phyloP scores from a whole-genome alignment of 208 protist genomes.

The Giardia duodenalis region DNA sequence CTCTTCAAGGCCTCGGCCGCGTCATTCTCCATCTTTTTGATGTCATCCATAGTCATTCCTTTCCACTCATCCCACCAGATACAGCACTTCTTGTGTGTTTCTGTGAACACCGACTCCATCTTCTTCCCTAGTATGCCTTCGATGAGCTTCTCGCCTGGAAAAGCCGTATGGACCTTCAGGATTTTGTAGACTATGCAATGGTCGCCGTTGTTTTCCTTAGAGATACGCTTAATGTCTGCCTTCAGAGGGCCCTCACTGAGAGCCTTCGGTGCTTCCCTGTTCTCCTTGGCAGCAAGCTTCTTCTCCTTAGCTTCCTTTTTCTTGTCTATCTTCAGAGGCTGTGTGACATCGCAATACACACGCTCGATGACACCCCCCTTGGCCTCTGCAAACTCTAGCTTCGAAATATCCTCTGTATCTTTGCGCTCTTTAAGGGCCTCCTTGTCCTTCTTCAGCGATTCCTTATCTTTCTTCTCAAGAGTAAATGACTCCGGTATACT shows the following conservation, averaged over 20 bases:
- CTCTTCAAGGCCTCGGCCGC: background rate
- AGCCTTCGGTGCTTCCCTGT: background rate
- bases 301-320: background rate
- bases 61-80: background rate
- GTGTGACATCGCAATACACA: background rate
- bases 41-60: background rate
- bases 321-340: background rate
- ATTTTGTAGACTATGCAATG: background rate
- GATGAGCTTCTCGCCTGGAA: slow-evolving; percentile 1
- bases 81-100: background rate
- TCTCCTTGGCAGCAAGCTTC: background rate
- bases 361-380: background rate
- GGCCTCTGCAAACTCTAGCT: background rate
- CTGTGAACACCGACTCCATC: background rate
- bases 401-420: background rate
- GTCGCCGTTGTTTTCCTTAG: background rate
- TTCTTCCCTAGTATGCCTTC: background rate
- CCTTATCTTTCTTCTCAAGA: background rate
- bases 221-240: background rate
- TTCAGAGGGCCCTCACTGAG: background rate
- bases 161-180: slow-evolving; percentile 2
- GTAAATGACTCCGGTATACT: background rate
- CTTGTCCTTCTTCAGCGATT: background rate
- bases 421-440: background rate
- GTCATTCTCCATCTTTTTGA: background rate